phyloP scores from a whole-genome alignment of 2,329 filamentous ascomycete genomes.

The Epichloe sibirici region DNA sequence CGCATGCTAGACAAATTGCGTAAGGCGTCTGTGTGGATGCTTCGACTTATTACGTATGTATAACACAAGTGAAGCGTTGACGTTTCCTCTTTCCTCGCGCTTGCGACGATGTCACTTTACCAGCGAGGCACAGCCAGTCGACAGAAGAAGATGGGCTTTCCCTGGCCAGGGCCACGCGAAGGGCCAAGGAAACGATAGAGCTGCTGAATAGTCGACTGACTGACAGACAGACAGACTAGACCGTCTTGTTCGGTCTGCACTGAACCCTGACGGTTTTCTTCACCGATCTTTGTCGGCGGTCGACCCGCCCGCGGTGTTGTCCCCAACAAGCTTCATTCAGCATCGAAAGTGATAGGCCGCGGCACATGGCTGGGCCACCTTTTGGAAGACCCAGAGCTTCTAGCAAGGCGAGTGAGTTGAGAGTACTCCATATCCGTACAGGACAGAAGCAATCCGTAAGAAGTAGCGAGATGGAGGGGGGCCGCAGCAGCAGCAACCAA shows the following conservation, averaged over 20 bases:
- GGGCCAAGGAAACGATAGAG: not conserved
- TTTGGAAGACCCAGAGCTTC: not conserved
- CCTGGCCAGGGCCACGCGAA: not conserved
- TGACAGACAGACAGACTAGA: not conserved
- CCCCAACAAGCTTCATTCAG: not conserved
- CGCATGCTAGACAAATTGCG: conserved; percentile 4
- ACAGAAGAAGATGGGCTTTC: not conserved
- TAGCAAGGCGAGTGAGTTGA: not conserved
- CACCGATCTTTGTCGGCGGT: conserved; percentile 6
- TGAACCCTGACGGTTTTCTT: not conserved
- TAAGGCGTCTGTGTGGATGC: not conserved
- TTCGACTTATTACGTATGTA: not conserved
- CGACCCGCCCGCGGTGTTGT: not conserved
- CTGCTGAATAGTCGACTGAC: not conserved
- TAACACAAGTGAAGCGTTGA: conserved; percentile 6
- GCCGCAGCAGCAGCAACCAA: not conserved
- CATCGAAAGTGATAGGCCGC: conserved; percentile 1
- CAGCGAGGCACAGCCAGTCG: not conserved
- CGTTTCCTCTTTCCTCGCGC: conserved; percentile 19
- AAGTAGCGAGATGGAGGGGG: not conserved
- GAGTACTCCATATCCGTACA: not conserved
- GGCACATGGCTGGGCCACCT: not conserved
- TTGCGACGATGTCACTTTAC: conserved; percentile 1
- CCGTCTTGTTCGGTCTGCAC: not conserved
- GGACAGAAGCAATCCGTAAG: not conserved